Base-by-base conservation (phyloP, 495 filamentous ascomycete species). In the Massariosphaeria phaeospora region DNA sequence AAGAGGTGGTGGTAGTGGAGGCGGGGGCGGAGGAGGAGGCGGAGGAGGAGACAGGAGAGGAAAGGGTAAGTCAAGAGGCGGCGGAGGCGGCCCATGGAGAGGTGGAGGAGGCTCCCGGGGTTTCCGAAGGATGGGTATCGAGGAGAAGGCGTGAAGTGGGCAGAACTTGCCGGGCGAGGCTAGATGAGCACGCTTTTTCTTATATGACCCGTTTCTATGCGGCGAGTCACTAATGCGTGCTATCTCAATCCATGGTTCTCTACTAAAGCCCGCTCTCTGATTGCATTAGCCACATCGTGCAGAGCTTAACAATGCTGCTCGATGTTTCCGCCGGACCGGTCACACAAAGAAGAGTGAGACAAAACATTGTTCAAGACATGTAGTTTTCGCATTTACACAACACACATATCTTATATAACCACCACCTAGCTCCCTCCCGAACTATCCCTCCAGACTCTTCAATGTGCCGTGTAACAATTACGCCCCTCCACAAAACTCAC, bases 1-100 rank as follows among this genome's bases (percentile, higher is more conserved):
- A 60, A 25, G 54, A 64, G 18, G 31, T 12, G 49, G 66, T 17
- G 39, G 59, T 13, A 51, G 60, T 31, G 52, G 63, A 17, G 61
- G 59, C n/a, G 48, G 55, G 26, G 61, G 50, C 5, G 33, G 63
- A 9, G 55, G 62, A 49, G 31, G 53, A 29, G 45, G 47, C 23
- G 26, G 57, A 12, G 64, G 67, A 26, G n/a, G 44, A 27, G 24
- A 10, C 41, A 26, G 47, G 18, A 23, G 20, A 31, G 48, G 33
- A 15, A 45, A 23, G 44, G 25, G 20, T 29, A 5, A 17, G n/a
- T 17, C 26, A 30, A 45, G 42, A 26, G 25, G 12, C 23, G 21
- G 40, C 20, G 33, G 42, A 39, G 2, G 26, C 8, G 30, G 30
- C 8, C 30, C 8, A 33, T 11, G 25, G 26, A 43, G 36, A 26